A percentile compares a stretch with the other conserved stretches of the same genome.
These are phyloP conservation scores for Penicillium goetzii DNA, from an alignment of 495 filamentous ascomycete genomes.

Conservation along the genomic window DNA sequence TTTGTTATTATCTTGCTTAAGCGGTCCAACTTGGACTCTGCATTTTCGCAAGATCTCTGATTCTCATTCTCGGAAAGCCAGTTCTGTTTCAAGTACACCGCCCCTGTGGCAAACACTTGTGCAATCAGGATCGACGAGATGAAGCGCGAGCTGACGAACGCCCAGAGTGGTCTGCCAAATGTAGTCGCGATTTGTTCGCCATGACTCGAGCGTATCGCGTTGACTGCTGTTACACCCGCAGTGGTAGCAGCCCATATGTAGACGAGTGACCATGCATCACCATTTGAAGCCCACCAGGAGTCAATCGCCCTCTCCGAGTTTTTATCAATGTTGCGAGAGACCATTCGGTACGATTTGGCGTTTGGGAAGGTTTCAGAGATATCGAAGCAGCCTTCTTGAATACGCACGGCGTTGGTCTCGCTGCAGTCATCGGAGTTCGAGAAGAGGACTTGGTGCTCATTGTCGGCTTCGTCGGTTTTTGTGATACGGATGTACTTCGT, in stretches of 20 bases:
- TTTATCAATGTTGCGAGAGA: neutral
- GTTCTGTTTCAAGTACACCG: neutral
- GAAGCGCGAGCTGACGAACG: constrained; percentile 3
- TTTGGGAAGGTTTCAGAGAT: neutral
- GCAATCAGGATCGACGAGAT: neutral
- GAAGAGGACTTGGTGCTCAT: neutral
- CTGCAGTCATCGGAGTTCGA: neutral
- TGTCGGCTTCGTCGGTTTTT: neutral
- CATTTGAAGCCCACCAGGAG: neutral
- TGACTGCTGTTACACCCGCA: neutral
- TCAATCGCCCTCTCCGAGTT: neutral
- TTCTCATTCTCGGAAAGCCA: neutral
- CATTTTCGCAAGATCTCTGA: neutral
- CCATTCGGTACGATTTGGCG: neutral
- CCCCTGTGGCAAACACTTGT: constrained; percentile 4
- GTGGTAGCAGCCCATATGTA: neutral
- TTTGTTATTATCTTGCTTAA: neutral
- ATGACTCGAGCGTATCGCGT: neutral
- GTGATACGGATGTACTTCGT: neutral
- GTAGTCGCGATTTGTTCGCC: neutral
- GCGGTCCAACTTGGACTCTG: neutral
- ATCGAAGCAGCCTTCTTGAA: neutral
- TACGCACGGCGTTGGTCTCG: neutral
- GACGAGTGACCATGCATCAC: neutral
- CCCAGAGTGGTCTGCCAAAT: neutral